phyloP scores from a whole-genome alignment of 768 basidiomycete species.

The Sistotremastrum suecicum region DNA sequence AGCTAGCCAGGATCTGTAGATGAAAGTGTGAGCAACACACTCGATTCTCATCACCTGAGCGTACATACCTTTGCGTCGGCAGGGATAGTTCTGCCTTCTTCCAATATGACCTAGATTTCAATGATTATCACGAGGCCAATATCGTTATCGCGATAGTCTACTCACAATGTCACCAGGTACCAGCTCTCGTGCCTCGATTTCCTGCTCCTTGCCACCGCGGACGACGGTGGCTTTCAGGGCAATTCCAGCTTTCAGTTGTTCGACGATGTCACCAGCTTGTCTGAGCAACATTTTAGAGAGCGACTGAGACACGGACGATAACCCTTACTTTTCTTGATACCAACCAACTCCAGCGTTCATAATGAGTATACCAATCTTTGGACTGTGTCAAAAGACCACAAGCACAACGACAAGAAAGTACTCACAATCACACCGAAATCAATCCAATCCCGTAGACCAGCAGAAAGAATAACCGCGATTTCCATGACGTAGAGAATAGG shows the following conservation, averaged over 20 bases:
- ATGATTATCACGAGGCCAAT: neutral
- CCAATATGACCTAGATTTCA: constrained; percentile 17
- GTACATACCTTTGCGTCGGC: constrained; percentile 24
- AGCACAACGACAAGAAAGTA: neutral
- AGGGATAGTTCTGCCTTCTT: constrained; percentile 31
- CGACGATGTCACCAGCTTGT: constrained; percentile 35
- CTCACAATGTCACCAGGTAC: constrained; percentile 30
- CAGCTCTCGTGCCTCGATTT: constrained; percentile 29
- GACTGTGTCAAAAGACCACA: neutral
- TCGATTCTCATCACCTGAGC: neutral
- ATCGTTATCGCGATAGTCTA: neutral
- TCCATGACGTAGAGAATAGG: constrained; percentile 33
- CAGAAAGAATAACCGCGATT: constrained; percentile 29
- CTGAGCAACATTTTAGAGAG: constrained; percentile 1
- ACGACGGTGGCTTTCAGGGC: constrained; percentile 26
- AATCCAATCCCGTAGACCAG: constrained; percentile 32
- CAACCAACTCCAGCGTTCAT: constrained; percentile 31
- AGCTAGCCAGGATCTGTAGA: constrained; percentile 23
- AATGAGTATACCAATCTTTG: constrained; percentile 23
- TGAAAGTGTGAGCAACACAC: neutral
- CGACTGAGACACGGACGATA: constrained; percentile 2
- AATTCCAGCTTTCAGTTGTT: constrained; percentile 33
- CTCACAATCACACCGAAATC: constrained; percentile 34
- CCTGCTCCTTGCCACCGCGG: constrained; percentile 25
- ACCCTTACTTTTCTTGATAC: constrained; percentile 27